These are phyloP conservation scores for Komagataella populi DNA, from an alignment of 805 yeast genomes.

Conservation along the genomic window DNA sequence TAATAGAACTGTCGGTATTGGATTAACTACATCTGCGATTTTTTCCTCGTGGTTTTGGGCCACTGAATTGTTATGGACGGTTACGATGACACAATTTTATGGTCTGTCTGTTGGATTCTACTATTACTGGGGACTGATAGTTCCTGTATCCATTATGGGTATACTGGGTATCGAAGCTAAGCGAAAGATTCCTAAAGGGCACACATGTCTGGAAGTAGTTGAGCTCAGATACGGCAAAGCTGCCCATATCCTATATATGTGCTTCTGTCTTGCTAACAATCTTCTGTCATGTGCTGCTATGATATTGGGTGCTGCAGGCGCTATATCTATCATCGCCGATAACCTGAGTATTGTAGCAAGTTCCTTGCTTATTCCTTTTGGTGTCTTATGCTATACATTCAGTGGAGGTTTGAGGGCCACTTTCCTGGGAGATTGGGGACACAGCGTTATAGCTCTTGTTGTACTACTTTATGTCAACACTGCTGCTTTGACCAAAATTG, in stretches of 20 bases:
- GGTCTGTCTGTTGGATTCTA: conserved; percentile 8
- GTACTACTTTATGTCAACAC: conserved; percentile 17
- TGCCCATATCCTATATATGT: conserved; percentile 14
- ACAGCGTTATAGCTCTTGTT: conserved; percentile 20
- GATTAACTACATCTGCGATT: conserved; percentile 9
- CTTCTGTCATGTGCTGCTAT: conserved; percentile 5
- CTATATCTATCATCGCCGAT: conserved; percentile 9
- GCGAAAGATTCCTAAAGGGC: conserved; percentile 13
- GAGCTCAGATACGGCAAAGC: conserved; percentile 16
- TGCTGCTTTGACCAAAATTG: conserved; percentile 14
- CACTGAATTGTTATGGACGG: conserved; percentile 13
- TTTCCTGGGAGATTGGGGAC: conserved; percentile 18
- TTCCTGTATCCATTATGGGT: conserved; percentile 15
- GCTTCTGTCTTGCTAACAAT: conserved; percentile 14
- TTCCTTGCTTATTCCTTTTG: conserved; percentile 13
- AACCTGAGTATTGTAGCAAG: conserved; percentile 13
- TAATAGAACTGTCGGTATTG: conserved; percentile 7
- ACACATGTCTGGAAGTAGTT: conserved; percentile 17
- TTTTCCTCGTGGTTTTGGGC: conserved; percentile 18
- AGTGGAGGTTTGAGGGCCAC: conserved; percentile 21
- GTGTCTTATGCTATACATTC: conserved; percentile 16
- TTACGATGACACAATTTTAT: conserved; percentile 3
- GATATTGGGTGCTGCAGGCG: conserved; percentile 10
- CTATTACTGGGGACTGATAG: conserved; percentile 13
- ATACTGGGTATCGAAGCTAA: conserved; percentile 16